Conservation (phyloP, 2,329 filamentous ascomycete genomes). For the Cyphellophora europaea region DNA sequence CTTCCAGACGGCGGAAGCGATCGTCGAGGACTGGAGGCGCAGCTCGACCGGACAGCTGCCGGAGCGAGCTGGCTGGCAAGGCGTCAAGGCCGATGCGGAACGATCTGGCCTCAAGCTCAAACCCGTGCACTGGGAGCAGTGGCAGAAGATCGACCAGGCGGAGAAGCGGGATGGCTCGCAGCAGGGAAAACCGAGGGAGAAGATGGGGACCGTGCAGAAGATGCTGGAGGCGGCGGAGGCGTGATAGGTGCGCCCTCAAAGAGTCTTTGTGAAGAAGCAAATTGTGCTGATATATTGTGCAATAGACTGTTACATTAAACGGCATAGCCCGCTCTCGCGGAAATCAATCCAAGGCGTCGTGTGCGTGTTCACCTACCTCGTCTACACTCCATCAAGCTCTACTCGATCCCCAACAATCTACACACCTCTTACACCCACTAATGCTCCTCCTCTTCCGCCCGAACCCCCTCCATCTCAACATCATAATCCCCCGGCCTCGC, state of each 20-base stretch:
- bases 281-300: no score
- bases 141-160: slow-evolving; percentile 72
- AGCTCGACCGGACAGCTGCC: slow-evolving; percentile 14
- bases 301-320: no score
- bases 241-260: no score
- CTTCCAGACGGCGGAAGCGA: slow-evolving; percentile 76
- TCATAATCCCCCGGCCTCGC: background rate
- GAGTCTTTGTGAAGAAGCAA: no score
- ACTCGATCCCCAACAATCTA: no score
- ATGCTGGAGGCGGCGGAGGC: slow-evolving; percentile 42
- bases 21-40: slow-evolving; percentile 63
- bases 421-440: no score
- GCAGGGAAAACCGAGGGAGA: slow-evolving; percentile 70
- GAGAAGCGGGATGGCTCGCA: slow-evolving; percentile 59
- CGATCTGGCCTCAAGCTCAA: slow-evolving; percentile 40
- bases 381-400: no score
- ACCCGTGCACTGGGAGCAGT: slow-evolving; percentile 73
- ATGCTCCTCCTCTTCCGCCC: no score
- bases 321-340: no score
- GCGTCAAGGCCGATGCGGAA: slow-evolving; percentile 52
- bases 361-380: no score
- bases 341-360: no score
- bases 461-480: background rate
- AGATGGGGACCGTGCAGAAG: slow-evolving; percentile 46
- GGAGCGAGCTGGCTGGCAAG: slow-evolving; percentile 62